Conservation (phyloP, 2,329 filamentous ascomycete genomes). For the Lomentospora prolificans region DNA sequence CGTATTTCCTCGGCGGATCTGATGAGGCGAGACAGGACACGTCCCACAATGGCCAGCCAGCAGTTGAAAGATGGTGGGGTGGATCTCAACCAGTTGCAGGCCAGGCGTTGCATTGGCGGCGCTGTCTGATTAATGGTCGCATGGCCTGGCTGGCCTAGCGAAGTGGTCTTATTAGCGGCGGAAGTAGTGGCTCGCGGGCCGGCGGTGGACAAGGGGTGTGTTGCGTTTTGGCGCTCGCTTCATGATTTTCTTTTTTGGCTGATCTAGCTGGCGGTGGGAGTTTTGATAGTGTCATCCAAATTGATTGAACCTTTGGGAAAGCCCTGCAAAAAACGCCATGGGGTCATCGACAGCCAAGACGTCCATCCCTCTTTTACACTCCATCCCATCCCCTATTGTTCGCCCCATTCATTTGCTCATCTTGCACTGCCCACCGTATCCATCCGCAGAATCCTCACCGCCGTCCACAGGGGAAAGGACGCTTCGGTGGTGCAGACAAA, state of each 20-base stretch:
- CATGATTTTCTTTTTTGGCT: not conserved
- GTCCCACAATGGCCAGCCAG: not conserved
- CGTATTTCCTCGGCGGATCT: no score
- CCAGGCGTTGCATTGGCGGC: not conserved
- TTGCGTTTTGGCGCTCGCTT: not conserved
- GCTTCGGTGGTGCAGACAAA: no score
- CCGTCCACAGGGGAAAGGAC: no score
- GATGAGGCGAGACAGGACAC: not conserved
- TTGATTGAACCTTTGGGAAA: no score
- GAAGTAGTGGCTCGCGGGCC: slow-evolving; percentile 1
- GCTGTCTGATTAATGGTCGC: not conserved
- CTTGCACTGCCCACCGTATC: no score
- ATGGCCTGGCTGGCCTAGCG: not conserved
- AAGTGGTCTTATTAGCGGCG: not conserved
- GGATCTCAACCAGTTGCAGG: not conserved
- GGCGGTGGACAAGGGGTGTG: not conserved
- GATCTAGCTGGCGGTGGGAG: not conserved
- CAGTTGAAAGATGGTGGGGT: no score
- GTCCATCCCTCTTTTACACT: no score
- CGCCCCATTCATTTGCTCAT: no score
- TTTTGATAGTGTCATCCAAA: not conserved
- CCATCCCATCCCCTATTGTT: no score
- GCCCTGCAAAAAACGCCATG: no score
- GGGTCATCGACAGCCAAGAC: no score
- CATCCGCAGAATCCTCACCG: no score